These are phyloP conservation scores for Cytospora chrysosperma DNA, from an alignment of 2,329 filamentous ascomycete species.

Conservation along the genomic window DNA sequence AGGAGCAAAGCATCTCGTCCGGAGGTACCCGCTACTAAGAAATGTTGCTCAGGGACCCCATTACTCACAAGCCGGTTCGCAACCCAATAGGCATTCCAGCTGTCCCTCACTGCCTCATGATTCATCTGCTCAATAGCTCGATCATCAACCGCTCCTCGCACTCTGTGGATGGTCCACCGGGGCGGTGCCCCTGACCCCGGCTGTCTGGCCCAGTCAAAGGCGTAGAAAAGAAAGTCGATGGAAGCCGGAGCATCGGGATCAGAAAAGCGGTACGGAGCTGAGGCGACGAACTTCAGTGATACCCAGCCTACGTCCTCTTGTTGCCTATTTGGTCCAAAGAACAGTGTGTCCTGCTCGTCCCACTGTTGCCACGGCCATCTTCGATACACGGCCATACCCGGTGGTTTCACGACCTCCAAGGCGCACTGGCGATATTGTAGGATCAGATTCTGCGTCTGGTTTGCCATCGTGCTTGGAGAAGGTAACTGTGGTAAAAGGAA, in stretches of 20 bases:
- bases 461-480: not conserved
- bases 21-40: not conserved
- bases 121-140: slow-evolving; percentile 15
- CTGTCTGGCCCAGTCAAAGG: slow-evolving; percentile 4
- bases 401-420: not conserved
- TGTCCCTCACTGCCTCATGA: slow-evolving; percentile 7
- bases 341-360: slow-evolving; percentile 9
- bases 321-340: not conserved
- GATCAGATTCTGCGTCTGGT: not conserved
- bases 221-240: slow-evolving; percentile 16
- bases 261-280: not conserved
- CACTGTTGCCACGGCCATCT: slow-evolving; percentile 18
- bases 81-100: slow-evolving; percentile 14
- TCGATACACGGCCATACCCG: slow-evolving; percentile 2
- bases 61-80: not conserved
- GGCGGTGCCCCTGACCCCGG: not conserved
- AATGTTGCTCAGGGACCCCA: not conserved
- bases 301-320: slow-evolving; percentile 10
- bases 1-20: not conserved
- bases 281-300: slow-evolving; percentile 7
- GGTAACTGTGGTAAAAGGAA: not conserved
- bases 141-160: not conserved
- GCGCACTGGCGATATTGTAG: not conserved
- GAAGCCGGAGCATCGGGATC: not conserved
- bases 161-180: slow-evolving; percentile 9